These are phyloP conservation scores for Lasiosphaeriaceae sp. DNA, from an alignment of 495 filamentous ascomycete species.

Conservation along the genomic window DNA sequence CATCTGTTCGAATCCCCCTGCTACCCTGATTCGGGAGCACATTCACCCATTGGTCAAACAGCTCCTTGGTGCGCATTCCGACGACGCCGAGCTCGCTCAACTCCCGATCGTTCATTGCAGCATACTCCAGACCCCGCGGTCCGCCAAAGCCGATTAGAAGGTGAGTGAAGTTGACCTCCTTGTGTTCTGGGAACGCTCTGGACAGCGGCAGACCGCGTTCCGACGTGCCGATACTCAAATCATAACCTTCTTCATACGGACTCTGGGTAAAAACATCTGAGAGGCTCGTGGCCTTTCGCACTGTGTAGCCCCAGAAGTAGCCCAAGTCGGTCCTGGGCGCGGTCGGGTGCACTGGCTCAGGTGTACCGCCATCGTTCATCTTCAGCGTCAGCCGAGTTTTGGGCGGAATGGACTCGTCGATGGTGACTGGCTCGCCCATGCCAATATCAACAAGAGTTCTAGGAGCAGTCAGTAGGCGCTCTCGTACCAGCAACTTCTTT, in stretches of 20 bases:
- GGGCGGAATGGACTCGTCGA: conserved; percentile 50
- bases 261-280: conserved; percentile 64
- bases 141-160: conserved; percentile 71
- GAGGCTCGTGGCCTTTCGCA: conserved; percentile 55
- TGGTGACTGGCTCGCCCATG: conserved; percentile 47
- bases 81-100: conserved; percentile 53
- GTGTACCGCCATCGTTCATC: conserved; percentile 45
- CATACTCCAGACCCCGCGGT: conserved; percentile 65
- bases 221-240: conserved; percentile 68
- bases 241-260: conserved; percentile 59
- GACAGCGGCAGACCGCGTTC: conserved; percentile 62
- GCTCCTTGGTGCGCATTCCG: conserved; percentile 51
- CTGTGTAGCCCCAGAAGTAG: conserved; percentile 73
- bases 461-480: conserved; percentile 5
- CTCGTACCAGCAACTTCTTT: too few relatives aligned
- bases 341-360: conserved; percentile 55
- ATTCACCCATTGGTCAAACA: conserved; percentile 79
- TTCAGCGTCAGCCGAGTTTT: conserved; percentile 64
- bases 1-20: conserved; percentile 72
- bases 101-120: conserved; percentile 60
- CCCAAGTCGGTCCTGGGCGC: conserved; percentile 62
- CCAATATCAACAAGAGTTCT: conserved; percentile 60
- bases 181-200: conserved; percentile 38
- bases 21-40: conserved; percentile 70
- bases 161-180: conserved; percentile 55